A percentile compares a stretch with the other conserved stretches of the same genome.
phyloP scores from a whole-genome alignment of 768 basidiomycete species.

The Floccularia luteovirens region DNA sequence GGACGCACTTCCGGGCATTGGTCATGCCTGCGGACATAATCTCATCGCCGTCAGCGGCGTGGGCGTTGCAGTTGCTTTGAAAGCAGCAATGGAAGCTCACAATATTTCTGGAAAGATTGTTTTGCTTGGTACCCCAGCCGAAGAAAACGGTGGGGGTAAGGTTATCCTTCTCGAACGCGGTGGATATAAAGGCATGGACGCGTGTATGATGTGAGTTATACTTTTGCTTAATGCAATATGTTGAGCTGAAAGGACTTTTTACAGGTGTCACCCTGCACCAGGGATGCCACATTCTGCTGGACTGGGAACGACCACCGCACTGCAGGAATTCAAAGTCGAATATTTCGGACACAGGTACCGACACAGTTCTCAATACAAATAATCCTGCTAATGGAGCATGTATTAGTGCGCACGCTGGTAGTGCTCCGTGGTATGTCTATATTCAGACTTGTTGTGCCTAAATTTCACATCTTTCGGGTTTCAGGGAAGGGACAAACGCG shows the following conservation, averaged over 20 bases:
- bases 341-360: conserved; percentile 69
- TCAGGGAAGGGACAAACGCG: conserved; percentile 76
- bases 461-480: conserved; percentile 1
- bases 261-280: conserved; percentile 67
- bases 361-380: conserved; percentile 1
- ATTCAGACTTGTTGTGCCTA: not conserved
- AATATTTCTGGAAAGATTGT: conserved; percentile 60
- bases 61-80: conserved; percentile 67
- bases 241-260: conserved; percentile 1
- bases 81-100: conserved; percentile 57
- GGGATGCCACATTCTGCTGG: conserved; percentile 45
- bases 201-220: conserved; percentile 57
- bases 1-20: conserved; percentile 53
- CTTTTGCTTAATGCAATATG: conserved; percentile 2
- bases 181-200: conserved; percentile 76
- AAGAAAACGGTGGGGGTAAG: conserved; percentile 78
- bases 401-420: conserved; percentile 69
- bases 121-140: conserved; percentile 77
- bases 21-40: conserved; percentile 77
- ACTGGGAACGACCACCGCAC: conserved; percentile 49
- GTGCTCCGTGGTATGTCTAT: conserved; percentile 55
- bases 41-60: conserved; percentile 75
- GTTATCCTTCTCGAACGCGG: conserved; percentile 65
- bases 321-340: conserved; percentile 61
- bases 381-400: conserved; percentile 2